These are phyloP conservation scores for Monilinia laxa DNA, from an alignment of 2,329 filamentous ascomycete genomes.

Conservation along the genomic window DNA sequence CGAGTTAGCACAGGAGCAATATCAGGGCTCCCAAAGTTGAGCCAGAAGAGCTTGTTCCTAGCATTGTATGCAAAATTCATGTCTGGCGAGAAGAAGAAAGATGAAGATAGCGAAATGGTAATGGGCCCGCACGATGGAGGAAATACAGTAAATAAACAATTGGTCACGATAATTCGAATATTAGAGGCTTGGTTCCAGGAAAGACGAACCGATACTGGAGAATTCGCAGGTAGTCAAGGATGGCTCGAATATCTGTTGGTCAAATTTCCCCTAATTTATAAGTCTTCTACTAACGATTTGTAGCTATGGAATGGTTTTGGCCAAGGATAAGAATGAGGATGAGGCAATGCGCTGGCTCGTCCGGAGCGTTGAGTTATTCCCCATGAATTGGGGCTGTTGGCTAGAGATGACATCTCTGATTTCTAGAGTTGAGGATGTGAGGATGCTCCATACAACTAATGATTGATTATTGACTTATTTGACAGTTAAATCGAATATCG, in stretches of 20 bases:
- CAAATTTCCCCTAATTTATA: neutral
- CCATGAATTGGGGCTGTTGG: slow-evolving; percentile 98
- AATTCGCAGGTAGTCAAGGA: slow-evolving; percentile 70
- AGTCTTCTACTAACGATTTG: slow-evolving; percentile 26
- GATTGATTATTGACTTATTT: slow-evolving; percentile 36
- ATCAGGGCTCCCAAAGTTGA: slow-evolving; percentile 57
- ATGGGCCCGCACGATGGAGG: slow-evolving; percentile 90
- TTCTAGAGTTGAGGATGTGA: slow-evolving; percentile 75
- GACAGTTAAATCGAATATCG: slow-evolving; percentile 68
- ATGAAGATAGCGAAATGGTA: slow-evolving; percentile 97
- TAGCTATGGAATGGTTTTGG: slow-evolving; percentile 82
- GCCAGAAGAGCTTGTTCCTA: slow-evolving; percentile 89
- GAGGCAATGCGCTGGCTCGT: slow-evolving; percentile 85
- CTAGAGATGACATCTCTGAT: slow-evolving; percentile 83
- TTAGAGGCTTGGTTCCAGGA: slow-evolving; percentile 79
- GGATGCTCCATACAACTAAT: slow-evolving; percentile 37
- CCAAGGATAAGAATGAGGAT: slow-evolving; percentile 86
- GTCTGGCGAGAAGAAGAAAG: slow-evolving; percentile 91
- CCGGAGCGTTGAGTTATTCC: slow-evolving; percentile 81
- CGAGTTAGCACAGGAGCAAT: slow-evolving; percentile 24
- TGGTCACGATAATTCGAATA: slow-evolving; percentile 71
- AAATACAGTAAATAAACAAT: slow-evolving; percentile 79
- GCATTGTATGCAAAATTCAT: slow-evolving; percentile 90
- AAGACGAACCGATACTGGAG: slow-evolving; percentile 56
- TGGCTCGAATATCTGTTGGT: slow-evolving; percentile 81